Base-by-base conservation (phyloP, 768 basidiomycete genomes). In the Paxillus rubicundulus region DNA sequence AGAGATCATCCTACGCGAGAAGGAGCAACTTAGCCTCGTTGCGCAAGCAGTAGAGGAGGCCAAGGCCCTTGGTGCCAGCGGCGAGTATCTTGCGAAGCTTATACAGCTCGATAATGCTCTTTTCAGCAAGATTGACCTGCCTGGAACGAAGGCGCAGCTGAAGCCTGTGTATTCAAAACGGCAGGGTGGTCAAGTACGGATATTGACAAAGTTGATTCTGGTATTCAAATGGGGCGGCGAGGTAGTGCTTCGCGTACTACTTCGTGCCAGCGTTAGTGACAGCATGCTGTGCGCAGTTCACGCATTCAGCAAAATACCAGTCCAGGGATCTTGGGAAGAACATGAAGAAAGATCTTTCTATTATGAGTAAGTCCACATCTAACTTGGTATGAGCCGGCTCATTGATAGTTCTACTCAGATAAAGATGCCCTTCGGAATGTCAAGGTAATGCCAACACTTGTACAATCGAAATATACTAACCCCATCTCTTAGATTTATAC, bases 221-320 rank as follows among this genome's bases (percentile, higher is more conserved):
- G 94, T 98, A 2, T 95, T 99, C 72, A 99, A 99, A 72, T 98
- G 96, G 97, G 96, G 95, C 44, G 96, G 94, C 27, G 92, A 96
- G 79, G 89, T 86, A 57, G 36, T 73, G 57, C 44, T 3, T 21
- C 45, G 34, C 50, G 41, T 28, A 9, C n/a, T 34, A 21, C 32
- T 20, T 21, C 43, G 44, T 17, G 28, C 32, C 49, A 47, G 47
- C 24, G 24, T 30, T 21, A 36, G 39, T 21, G 46, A 9, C 21
- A 2, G 38, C 32, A 17, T 38, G 7, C 45, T 50, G 13, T 32
- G 16, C 30, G 45, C 52, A 90, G 86, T 96, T 97, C 68, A 98
- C 97, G 0, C 97, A 99, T 72, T 93, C 96, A 0, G 93, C 95
- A 5, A 77, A 92, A 52, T 98, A 98, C 67, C 97, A 98, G 69